Percentiles rank a stretch among this genome's conserved stretches.
Conservation (phyloP, 768 basidiomycete species). For the Hortiboletus flavorubellus region DNA sequence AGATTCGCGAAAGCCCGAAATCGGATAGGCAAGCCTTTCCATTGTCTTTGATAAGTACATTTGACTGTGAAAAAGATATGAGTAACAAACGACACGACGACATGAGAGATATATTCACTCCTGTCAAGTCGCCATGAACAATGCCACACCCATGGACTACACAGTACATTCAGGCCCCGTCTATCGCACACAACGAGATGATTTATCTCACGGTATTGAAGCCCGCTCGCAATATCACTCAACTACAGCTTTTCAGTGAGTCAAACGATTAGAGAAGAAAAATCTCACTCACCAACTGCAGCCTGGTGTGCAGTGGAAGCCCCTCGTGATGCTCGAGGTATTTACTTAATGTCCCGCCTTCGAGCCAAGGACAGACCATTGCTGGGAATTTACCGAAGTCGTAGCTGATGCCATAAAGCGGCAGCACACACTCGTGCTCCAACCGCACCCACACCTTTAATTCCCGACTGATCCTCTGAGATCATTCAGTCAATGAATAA, state of each 20-base stretch:
- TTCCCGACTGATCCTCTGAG: constrained; percentile 15
- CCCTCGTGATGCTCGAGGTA: constrained; percentile 19
- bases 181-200: neutral
- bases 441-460: constrained; percentile 26
- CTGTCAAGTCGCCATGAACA: constrained; percentile 46
- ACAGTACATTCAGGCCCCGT: neutral
- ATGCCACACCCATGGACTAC: constrained; percentile 26
- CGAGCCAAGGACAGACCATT: constrained; percentile 36
- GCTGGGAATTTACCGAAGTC: constrained; percentile 32
- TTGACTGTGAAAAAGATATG: constrained; percentile 23
- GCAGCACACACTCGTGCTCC: constrained; percentile 27
- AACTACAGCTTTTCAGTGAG: constrained; percentile 9
- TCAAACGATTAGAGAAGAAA: neutral
- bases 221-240: constrained; percentile 19
- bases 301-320: neutral
- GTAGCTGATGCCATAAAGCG: constrained; percentile 26
- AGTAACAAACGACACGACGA: neutral
- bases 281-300: constrained; percentile 16
- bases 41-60: constrained; percentile 34
- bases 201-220: constrained; percentile 18
- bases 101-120: constrained; percentile 24
- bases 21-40: constrained; percentile 34
- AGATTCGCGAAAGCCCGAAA: constrained; percentile 35
- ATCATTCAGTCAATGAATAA: neutral
- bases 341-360: constrained; percentile 26